Evolutionary conservation across 345 rosid genomes (phyloP), one percentile per base, ranked within the genome.

Genomic region (Ceriops decandra): DNA sequence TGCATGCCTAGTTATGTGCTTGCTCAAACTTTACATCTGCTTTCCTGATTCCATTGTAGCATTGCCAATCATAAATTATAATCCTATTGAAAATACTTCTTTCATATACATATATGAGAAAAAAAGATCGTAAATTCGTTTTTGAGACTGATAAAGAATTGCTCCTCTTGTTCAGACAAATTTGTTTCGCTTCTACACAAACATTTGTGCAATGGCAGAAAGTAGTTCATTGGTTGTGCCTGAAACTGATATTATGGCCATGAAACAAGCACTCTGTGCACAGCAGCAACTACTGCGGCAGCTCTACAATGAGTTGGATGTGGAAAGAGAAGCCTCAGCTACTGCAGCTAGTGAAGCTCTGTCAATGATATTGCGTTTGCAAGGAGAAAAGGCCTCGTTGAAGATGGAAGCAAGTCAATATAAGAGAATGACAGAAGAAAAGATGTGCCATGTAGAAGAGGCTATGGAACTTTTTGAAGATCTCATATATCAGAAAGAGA

Each of bases 371-470:
- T 72, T 91, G 46, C 88, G 96, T 5, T 73, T 95, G 71, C 99
- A 95, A 68, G 95, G 87, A 0, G 99, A 95, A 68, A 95, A 91
- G 81, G 87, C 97, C 1, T 86, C 78, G 0, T 36, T 91, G 76
- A 80, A 80, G 81, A 82, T 95, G 97, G 99, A 95, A 71, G 88
- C 99, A 0, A 88, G 82, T 70, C 99, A 95, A 61, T 95, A 89
- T 73, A 88, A 87, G 79, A 88, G 99, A 51, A 69, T 89, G 87
- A 84, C 95, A 0, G 97, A 95, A 72, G 97, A 85, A 80, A 90
- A 87, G 66, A 85, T 91, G 74, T 72, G 83, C 53, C 95, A 89
- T 49, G 96, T 90, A 0, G 95, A 95, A 71, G 88, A 88, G 19
- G 87, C 91, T 46, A 78, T 91, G 1, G 88, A 77, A 0, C 65